Percentiles rank a stretch among this genome's conserved stretches.
phyloP scores from a whole-genome alignment of 805 yeast genomes.

The Kockiozyma suomiensis region DNA sequence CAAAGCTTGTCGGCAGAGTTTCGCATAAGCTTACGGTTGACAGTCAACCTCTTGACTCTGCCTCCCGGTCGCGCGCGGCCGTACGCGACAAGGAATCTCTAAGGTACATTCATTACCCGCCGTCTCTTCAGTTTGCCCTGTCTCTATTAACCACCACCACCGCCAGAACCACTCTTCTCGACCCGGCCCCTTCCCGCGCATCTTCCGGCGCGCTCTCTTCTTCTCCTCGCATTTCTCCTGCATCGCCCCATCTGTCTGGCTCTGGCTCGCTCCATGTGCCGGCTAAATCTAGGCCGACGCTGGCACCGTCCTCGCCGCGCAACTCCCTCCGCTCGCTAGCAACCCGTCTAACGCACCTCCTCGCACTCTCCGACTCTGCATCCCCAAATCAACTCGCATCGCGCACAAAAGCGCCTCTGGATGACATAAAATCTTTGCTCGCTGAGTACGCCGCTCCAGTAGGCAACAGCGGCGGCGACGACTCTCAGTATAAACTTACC shows the following conservation, averaged over 20 bases:
- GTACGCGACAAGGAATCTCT: conserved; percentile 20
- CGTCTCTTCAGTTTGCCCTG: neutral
- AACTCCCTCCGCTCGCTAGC: conserved; percentile 36
- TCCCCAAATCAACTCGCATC: conserved; percentile 42
- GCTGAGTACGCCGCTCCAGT: conserved; percentile 39
- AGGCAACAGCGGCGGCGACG: conserved; percentile 35
- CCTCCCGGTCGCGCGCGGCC: conserved; percentile 32
- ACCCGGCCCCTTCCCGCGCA: conserved; percentile 9
- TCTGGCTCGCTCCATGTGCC: neutral
- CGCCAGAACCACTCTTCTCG: conserved; percentile 17
- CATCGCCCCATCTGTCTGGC: conserved; percentile 28
- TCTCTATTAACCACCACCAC: neutral
- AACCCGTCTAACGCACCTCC: conserved; percentile 48
- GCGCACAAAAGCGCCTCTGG: conserved; percentile 39
- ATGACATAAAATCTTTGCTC: conserved; percentile 42
- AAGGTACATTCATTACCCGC: conserved; percentile 2
- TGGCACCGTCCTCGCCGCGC: conserved; percentile 35
- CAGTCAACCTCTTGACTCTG: conserved; percentile 18
- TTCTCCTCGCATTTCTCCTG: conserved; percentile 27
- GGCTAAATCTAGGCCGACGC: conserved; percentile 16
- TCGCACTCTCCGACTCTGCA: conserved; percentile 53
- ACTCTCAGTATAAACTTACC: conserved; percentile 34
- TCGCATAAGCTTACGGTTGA: conserved; percentile 36
- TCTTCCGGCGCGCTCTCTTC: conserved; percentile 14
- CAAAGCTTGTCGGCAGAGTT: conserved; percentile 32